These are phyloP conservation scores for Poa pratensis DNA, from an alignment of 176 grass and related monocot species.

Conservation along the genomic window DNA sequence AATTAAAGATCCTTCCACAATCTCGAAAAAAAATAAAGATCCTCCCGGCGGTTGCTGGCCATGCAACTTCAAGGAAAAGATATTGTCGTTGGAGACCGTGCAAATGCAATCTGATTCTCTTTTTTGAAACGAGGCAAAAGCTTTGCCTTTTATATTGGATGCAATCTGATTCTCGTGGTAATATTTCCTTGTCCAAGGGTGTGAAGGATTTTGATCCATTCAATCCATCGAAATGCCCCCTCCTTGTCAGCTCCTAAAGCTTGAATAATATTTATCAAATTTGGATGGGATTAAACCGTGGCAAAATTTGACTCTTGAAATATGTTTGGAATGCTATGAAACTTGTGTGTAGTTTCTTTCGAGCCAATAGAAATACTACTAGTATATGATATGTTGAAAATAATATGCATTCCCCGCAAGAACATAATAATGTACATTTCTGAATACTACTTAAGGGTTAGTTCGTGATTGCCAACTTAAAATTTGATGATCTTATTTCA, in stretches of 20 bases:
- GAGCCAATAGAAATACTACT: neutral
- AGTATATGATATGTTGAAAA: too few species aligned
- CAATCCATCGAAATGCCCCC: neutral
- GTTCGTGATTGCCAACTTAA: too few species aligned
- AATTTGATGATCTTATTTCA: too few species aligned
- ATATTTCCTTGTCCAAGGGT: neutral
- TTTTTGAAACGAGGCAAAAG: too few species aligned
- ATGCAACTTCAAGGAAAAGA: neutral
- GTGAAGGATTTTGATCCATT: neutral
- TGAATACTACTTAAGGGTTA: too few species aligned
- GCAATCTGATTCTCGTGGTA: constrained; percentile 31
- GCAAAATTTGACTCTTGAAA: neutral
- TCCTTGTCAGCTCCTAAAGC: too few species aligned
- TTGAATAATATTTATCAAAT: too few species aligned
- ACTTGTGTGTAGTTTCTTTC: neutral
- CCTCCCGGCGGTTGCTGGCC: neutral
- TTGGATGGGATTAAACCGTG: too few species aligned
- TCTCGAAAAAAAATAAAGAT: neutral
- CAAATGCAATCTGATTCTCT: constrained; percentile 37
- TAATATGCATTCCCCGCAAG: too few species aligned
- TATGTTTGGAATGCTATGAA: neutral
- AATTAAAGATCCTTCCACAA: neutral
- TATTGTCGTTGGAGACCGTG: neutral
- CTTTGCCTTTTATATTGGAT: neutral
- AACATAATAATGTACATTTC: too few species aligned